Evolutionary conservation across 164 flowering plant species (phyloP).

Genomic region (Taxillus chinensis): DNA sequence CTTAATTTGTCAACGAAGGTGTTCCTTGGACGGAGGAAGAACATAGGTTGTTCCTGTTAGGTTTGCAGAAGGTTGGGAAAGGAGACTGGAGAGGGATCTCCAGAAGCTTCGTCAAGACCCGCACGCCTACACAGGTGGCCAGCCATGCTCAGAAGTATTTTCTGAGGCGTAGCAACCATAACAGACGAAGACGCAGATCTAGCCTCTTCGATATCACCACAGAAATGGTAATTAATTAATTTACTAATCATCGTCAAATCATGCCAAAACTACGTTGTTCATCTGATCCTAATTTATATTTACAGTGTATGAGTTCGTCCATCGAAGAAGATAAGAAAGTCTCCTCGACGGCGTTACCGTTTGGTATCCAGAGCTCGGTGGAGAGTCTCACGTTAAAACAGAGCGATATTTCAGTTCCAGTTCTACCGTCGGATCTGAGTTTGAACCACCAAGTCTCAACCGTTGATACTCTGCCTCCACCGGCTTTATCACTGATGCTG

Average conservation of each 20-base stretch:
- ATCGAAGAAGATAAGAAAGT: slow-evolving; percentile 25
- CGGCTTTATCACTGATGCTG: slow-evolving; percentile 22
- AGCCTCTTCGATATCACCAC: slow-evolving; percentile 91
- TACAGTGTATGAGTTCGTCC: slow-evolving; percentile 22
- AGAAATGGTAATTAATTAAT: slow-evolving; percentile 27
- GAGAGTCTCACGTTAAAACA: slow-evolving; percentile 33
- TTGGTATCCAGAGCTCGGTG: neutral
- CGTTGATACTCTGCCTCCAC: slow-evolving; percentile 21
- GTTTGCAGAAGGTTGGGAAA: slow-evolving; percentile 77
- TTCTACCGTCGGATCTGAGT: slow-evolving; percentile 40
- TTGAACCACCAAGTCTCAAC: slow-evolving; percentile 28
- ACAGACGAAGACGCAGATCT: slow-evolving; percentile 68
- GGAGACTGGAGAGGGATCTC: slow-evolving; percentile 98
- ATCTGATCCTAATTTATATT: neutral
- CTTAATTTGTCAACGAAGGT: slow-evolving; percentile 22
- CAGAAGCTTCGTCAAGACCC: slow-evolving; percentile 75
- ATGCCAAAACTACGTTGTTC: neutral
- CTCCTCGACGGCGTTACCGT: slow-evolving; percentile 11
- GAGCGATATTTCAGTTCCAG: slow-evolving; percentile 39
- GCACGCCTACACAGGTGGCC: slow-evolving; percentile 93
- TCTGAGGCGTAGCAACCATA: slow-evolving; percentile 58
- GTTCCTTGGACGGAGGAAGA: slow-evolving; percentile 97
- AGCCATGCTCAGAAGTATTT: slow-evolving; percentile 96
- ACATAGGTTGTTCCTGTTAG: slow-evolving; percentile 63
- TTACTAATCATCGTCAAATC: neutral